phyloP scores from a whole-genome alignment of 116 monocot species.

The Thalassia testudinum region DNA sequence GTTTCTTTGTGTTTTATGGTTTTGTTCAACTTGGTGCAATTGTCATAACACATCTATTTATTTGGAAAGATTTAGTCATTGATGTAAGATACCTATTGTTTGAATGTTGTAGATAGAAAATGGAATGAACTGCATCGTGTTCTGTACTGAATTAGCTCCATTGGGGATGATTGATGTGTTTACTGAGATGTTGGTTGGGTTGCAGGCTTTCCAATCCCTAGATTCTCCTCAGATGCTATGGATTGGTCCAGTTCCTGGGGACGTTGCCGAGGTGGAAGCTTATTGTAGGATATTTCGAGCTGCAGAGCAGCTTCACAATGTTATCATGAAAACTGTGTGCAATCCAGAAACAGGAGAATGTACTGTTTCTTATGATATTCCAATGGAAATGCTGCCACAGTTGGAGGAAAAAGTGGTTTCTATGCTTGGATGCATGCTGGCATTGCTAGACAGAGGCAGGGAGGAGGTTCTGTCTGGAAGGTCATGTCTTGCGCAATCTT shows the following conservation, averaged over 20 bases:
- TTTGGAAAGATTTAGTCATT: background rate
- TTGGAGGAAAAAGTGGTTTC: conserved; percentile 82
- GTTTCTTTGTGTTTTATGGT: no score
- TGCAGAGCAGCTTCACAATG: conserved; percentile 75
- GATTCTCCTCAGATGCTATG: conserved; percentile 62
- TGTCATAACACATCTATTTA: background rate
- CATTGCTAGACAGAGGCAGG: conserved; percentile 54
- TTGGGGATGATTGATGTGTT: no score
- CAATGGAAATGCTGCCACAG: conserved; percentile 48
- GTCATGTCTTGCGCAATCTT: conserved; percentile 45
- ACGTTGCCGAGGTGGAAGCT: conserved; percentile 92
- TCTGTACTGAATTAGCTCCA: background rate
- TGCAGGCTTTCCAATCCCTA: conserved; percentile 40
- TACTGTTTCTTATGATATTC: conserved; percentile 34
- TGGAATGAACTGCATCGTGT: background rate
- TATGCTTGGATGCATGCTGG: conserved; percentile 66
- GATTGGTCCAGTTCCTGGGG: conserved; percentile 87
- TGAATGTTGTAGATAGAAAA: background rate
- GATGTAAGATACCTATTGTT: conserved; percentile 1
- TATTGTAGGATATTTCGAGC: conserved; percentile 97
- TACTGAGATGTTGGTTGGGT: conserved; percentile 4
- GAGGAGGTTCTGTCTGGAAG: conserved; percentile 86
- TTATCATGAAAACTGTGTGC: conserved; percentile 79
- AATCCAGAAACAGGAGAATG: conserved; percentile 97
- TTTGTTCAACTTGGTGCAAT: background rate